Base-by-base conservation (phyloP, 345 rosid genomes). In the Hypericum androsaemum region DNA sequence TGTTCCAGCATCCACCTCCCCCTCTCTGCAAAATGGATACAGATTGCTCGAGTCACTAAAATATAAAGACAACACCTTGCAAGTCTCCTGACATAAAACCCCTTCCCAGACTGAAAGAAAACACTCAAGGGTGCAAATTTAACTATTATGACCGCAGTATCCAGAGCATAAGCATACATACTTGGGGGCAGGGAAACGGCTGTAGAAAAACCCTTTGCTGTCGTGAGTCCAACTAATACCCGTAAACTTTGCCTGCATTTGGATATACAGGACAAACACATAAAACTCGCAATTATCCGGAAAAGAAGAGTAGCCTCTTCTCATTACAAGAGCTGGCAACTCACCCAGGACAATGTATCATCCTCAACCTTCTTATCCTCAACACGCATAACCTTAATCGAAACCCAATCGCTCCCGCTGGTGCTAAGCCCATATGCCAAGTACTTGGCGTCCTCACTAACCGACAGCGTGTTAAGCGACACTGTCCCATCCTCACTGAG, bases 331-430 rank as follows among this genome's bases (percentile, higher is more conserved):
- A 22, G 32, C 32, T 22, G 32, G 32, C 32, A 22, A 22, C 82
- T 66, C 65, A 88, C 97, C 99, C 97, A 88, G 55, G 80, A 73
- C 67, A 92, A 60, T 41, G 79, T 73, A 63, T 88, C 97, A 15
- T 78, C 64, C 61, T 83, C 87, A 12, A 69, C 86, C 68, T 40
- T 71, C 74, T 72, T 82, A 52, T 85, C 85, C 54, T 64, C 75
- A 51, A 86, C 45, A 10, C 63, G 71, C 94, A 81, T 77, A 43
- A 85, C 80, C 54, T 83, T 81, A 40, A 92, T 73, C 0, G 82
- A 88, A n/a, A 78, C 80, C 97, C 99, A 94, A 56, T 88, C 99
- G 65, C 99, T 94, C 44, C 97, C 97, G 51, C 94, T 94, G 0
- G 85, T 57, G 70, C 97, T 76, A 53, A 88, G 76, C 32, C 83